Evolutionary conservation across 1,139 yeast species (phyloP).

Genomic region (Candida tropicalis): DNA sequence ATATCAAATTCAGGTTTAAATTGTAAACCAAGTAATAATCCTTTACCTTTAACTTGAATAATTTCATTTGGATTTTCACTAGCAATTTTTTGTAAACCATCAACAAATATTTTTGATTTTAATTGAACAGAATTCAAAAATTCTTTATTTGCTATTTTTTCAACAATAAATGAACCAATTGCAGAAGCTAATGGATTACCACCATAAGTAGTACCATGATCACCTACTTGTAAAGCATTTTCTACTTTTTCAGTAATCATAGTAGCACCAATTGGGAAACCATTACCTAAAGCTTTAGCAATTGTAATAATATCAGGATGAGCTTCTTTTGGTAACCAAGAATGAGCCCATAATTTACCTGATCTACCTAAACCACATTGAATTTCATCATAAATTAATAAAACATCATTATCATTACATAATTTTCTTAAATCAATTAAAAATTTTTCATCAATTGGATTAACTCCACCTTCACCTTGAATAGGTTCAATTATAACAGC

Average conservation of each 20-base stretch:
- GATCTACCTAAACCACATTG: slow-evolving; percentile 96
- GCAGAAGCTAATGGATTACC: slow-evolving; percentile 94
- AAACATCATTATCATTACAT: slow-evolving; percentile 70
- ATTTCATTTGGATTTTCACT: slow-evolving; percentile 57
- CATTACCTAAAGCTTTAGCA: slow-evolving; percentile 97
- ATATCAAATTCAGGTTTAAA: slow-evolving; percentile 62
- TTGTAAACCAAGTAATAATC: slow-evolving; percentile 83
- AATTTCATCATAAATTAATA: slow-evolving; percentile 90
- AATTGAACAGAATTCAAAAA: slow-evolving; percentile 61
- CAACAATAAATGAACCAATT: slow-evolving; percentile 75
- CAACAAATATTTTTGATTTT: slow-evolving; percentile 57
- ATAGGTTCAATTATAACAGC: slow-evolving; percentile 96
- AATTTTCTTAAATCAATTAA: slow-evolving; percentile 64
- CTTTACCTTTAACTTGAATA: slow-evolving; percentile 79
- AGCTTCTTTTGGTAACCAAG: slow-evolving; percentile 67
- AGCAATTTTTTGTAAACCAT: slow-evolving; percentile 54
- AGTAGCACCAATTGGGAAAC: slow-evolving; percentile 97
- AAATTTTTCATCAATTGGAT: slow-evolving; percentile 64
- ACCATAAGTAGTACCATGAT: slow-evolving; percentile 97
- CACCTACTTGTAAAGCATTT: slow-evolving; percentile 76
- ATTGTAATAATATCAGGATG: slow-evolving; percentile 93
- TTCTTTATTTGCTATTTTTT: slow-evolving; percentile 59
- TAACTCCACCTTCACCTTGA: slow-evolving; percentile 97
- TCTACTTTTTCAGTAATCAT: slow-evolving; percentile 83
- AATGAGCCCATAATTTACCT: slow-evolving; percentile 93